These are phyloP conservation scores for Magnolia sinica DNA, from an alignment of 164 flowering plant genomes.

Conservation along the genomic window DNA sequence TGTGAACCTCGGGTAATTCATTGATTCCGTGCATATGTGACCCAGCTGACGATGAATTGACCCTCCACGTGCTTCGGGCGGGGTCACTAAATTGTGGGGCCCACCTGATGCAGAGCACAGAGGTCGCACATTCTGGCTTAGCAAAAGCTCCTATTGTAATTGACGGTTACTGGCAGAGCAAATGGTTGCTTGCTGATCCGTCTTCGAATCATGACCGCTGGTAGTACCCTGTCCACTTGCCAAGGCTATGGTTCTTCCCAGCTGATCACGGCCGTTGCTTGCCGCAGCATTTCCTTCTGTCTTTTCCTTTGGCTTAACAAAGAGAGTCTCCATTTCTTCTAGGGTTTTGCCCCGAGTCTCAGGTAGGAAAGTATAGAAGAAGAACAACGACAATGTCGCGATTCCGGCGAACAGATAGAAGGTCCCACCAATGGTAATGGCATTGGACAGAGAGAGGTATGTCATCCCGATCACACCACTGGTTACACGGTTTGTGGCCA, in stretches of 20 bases:
- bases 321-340: conserved; percentile 6
- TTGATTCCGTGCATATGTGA: too few species aligned
- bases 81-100: neutral
- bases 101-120: neutral
- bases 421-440: conserved; percentile 11
- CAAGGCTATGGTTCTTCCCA: neutral
- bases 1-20: too few species aligned
- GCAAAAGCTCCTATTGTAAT: too few species aligned
- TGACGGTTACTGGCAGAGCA: neutral
- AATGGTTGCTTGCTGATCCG: neutral
- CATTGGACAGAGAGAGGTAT: conserved; percentile 6
- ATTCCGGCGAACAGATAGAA: conserved; percentile 9
- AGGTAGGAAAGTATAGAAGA: conserved; percentile 11
- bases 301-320: conserved; percentile 1
- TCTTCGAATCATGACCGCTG: neutral
- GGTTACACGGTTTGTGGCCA: conserved; percentile 4
- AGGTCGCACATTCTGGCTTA: too few species aligned
- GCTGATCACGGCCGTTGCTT: neutral
- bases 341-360: conserved; percentile 11
- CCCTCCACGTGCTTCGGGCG: neutral
- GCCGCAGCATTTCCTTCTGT: neutral
- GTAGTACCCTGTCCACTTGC: neutral
- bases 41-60: neutral
- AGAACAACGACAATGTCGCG: neutral
- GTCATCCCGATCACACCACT: conserved; percentile 12